phyloP scores from a whole-genome alignment of 2,329 filamentous ascomycete species.

The Ophiostoma perfectum region DNA sequence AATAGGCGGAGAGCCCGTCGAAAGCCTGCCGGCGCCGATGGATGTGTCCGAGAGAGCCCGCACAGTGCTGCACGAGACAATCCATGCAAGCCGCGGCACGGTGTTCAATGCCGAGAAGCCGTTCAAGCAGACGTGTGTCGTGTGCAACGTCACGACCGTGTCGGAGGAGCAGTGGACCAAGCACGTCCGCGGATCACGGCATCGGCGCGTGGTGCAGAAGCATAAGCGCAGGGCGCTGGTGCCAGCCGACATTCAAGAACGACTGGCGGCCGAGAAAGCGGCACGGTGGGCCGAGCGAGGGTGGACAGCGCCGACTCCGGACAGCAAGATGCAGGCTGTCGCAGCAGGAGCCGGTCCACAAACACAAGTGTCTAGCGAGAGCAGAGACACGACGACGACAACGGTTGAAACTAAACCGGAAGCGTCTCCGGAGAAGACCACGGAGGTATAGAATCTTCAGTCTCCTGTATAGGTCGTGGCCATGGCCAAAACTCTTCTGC shows the following conservation, averaged over 20 bases:
- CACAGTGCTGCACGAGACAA: constrained; percentile 50
- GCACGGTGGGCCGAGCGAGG: not conserved
- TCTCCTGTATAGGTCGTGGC: too few species aligned
- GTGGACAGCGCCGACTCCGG: not conserved
- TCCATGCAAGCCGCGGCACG: constrained; percentile 33
- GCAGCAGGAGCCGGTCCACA: not conserved
- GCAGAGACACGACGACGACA: too few species aligned
- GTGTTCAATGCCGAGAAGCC: constrained; percentile 40
- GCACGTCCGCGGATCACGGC: constrained; percentile 43
- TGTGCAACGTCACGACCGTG: constrained; percentile 61
- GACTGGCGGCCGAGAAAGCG: not conserved
- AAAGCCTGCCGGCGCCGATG: constrained; percentile 46
- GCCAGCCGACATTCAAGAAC: constrained; percentile 16
- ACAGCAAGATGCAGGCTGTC: not conserved
- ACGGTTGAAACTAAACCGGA: too few species aligned
- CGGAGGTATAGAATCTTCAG: too few species aligned
- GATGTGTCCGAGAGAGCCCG: constrained; percentile 45
- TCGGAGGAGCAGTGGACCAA: constrained; percentile 49
- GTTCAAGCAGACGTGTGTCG: constrained; percentile 60
- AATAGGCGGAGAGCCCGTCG: too few species aligned
- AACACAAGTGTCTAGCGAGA: too few species aligned
- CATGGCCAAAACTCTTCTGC: too few species aligned
- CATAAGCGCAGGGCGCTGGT: constrained; percentile 32
- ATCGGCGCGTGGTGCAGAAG: constrained; percentile 32
- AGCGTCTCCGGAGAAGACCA: too few species aligned